Evolutionary conservation across 2,329 filamentous ascomycete genomes (phyloP).

Genomic region (Erysiphe pisi): DNA sequence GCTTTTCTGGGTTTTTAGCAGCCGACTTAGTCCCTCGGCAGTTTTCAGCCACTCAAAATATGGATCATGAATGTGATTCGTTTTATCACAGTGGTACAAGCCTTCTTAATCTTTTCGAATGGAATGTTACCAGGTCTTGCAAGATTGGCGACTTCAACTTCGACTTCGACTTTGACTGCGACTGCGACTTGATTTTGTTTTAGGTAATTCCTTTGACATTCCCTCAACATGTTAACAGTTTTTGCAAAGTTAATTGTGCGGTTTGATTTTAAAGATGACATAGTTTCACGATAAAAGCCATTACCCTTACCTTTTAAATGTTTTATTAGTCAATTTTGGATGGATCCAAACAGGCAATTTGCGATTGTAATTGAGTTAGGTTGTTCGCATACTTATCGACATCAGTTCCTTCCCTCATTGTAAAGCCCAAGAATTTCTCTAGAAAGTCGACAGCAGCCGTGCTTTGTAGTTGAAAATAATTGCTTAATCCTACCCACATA

Average conservation of each 20-base stretch:
- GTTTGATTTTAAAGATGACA: too few relatives aligned
- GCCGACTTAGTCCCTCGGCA: not conserved
- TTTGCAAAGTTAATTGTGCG: not conserved
- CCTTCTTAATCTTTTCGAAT: not conserved
- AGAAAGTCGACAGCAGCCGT: constrained; percentile 3
- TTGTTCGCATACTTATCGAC: constrained; percentile 20
- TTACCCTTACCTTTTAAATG: not conserved
- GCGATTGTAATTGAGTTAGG: not conserved
- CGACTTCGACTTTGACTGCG: not conserved
- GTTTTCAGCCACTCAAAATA: not conserved
- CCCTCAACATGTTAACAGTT: not conserved
- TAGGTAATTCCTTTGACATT: not conserved
- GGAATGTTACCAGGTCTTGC: not conserved
- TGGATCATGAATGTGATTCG: not conserved
- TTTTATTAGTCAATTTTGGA: not conserved
- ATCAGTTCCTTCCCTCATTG: not conserved
- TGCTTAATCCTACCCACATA: not conserved
- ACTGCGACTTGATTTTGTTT: not conserved
- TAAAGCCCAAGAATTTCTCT: constrained; percentile 18
- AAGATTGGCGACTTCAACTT: not conserved
- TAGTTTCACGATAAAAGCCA: not conserved
- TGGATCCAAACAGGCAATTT: not conserved
- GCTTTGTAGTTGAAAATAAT: not conserved
- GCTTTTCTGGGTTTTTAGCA: not conserved
- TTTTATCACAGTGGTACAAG: not conserved